Base-by-base conservation (phyloP, 495 filamentous ascomycete species). In the Penicillium cosmopolitanum region DNA sequence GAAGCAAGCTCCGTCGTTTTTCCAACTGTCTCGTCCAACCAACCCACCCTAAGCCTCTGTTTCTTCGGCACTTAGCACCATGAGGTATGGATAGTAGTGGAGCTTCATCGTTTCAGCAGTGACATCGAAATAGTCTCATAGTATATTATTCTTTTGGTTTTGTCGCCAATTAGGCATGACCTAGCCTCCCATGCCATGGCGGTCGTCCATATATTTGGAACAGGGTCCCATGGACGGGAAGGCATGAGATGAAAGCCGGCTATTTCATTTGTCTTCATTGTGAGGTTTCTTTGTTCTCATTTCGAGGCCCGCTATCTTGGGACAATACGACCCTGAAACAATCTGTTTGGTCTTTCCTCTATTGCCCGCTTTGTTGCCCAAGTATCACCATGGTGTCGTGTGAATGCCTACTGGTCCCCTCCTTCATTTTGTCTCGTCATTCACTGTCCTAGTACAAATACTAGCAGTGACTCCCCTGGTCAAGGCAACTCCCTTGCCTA, bases 1-100 rank as follows among this genome's bases (percentile, higher is more conserved):
- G 34, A 48, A 44, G 43, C 59, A 62, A 51, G 16, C 11, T 61
- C 51, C 57, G 51, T 50, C 46, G 53, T 25, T 36, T 56, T 38
- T 56, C 25, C 53, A 60, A 61, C 43, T 51, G n/a, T 57, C 51
- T 54, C 54, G 51, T 10, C 67, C 64, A 69, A 67, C 55, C 61
- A 63, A 56, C 51, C 42, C 15, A 25, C 11, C 15, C 52, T 23
- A 21, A 42, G 34, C n/a, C 56, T 38, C 36, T 21, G 25, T 25
- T n/a, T 25, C 34, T 62, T 51, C 33, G 52, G 51, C 47, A 57
- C 42, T 28, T 35, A 43, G 28, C 33, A 31, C n/a, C 15, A 38
- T 50, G 33, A 28, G 35, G 38, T 25, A 28, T 55, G 56, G 38
- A 56, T 50, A 43, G 25, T 44, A 55, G 40, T 53, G 55, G 52